A percentile compares a stretch with the other conserved stretches of the same genome.
These are phyloP conservation scores for Lachnellula subtilissima DNA, from an alignment of 2,329 filamentous ascomycete species.

Conservation along the genomic window DNA sequence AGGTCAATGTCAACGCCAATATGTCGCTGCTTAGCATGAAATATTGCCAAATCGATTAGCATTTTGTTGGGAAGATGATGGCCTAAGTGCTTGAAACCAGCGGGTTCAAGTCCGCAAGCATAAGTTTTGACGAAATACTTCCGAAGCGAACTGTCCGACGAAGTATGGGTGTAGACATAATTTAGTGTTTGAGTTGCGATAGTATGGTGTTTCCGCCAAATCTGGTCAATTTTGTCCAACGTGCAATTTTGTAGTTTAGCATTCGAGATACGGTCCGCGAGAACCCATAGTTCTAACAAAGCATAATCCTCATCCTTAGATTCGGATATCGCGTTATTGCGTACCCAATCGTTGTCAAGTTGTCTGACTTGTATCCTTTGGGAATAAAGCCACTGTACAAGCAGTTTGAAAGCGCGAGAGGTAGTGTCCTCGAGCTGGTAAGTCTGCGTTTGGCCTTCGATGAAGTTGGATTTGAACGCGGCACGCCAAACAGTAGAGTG, in stretches of 20 bases:
- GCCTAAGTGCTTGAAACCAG: too few species aligned
- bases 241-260: constrained; percentile 5
- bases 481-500: neutral
- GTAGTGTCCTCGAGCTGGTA: constrained; percentile 1
- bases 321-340: too few species aligned
- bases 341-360: too few species aligned
- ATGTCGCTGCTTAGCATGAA: too few species aligned
- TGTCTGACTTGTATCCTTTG: neutral
- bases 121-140: neutral
- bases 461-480: neutral
- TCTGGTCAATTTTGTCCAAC: neutral
- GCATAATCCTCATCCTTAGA: neutral
- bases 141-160: neutral
- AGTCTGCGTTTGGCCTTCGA: constrained; percentile 3
- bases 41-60: too few species aligned
- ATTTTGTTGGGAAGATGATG: too few species aligned
- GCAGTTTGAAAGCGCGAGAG: neutral
- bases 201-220: neutral
- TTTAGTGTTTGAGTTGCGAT: constrained; percentile 2
- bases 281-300: constrained; percentile 7
- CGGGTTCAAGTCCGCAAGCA: too few species aligned
- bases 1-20: too few species aligned
- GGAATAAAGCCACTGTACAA: constrained; percentile 7
- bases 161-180: neutral
- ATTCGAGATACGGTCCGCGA: constrained; percentile 6